A percentile compares a stretch with the other conserved stretches of the same genome.
Conservation (phyloP, 164 flowering plant genomes). For the Saururus chinensis region DNA sequence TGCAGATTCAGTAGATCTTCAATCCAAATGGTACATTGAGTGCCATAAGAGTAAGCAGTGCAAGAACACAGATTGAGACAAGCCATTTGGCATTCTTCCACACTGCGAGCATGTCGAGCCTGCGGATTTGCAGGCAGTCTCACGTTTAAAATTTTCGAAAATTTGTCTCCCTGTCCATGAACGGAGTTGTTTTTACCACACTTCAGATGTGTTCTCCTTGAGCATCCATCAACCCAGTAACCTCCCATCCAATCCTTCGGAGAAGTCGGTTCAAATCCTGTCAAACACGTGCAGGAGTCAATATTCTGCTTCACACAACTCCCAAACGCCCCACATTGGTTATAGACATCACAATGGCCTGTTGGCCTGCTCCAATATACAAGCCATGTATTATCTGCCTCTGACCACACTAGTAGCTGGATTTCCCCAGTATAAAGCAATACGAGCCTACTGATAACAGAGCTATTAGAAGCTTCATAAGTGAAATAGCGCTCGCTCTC, state of each 20-base stretch:
- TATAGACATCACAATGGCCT: slow-evolving; percentile 7
- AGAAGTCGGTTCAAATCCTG: slow-evolving; percentile 8
- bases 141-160: neutral
- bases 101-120: neutral
- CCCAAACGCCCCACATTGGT: slow-evolving; percentile 12
- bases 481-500: too few species aligned
- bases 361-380: neutral
- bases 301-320: slow-evolving; percentile 1
- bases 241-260: slow-evolving; percentile 2
- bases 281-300: slow-evolving; percentile 6
- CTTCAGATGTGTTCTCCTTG: slow-evolving; percentile 4
- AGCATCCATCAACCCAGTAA: slow-evolving; percentile 13
- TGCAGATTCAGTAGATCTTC: neutral
- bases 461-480: too few species aligned
- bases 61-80: slow-evolving; percentile 10
- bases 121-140: slow-evolving; percentile 3
- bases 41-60: neutral
- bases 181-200: neutral
- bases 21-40: neutral
- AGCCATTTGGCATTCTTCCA: neutral
- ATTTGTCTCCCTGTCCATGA: slow-evolving; percentile 3
- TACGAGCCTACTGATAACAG: too few species aligned
- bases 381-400: slow-evolving; percentile 2
- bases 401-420: neutral
- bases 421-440: too few species aligned